Base-by-base conservation (phyloP, 805 yeast species). In the Sporopachydermia lactativora region DNA sequence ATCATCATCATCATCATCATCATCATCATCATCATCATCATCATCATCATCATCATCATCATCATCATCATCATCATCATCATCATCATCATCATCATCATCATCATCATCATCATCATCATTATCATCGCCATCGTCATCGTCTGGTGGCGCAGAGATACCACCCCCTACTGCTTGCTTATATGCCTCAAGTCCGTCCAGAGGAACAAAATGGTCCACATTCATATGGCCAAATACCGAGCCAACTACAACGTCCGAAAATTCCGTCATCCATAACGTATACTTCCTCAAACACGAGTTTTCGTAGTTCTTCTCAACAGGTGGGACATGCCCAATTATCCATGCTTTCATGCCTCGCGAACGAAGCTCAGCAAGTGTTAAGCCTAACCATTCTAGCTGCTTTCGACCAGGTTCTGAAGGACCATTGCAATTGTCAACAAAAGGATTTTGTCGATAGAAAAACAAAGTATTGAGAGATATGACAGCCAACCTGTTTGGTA, bases 161-260 rank as follows among this genome's bases (percentile, higher is more conserved):
- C 52, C 58, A 39, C 52, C 58, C 8, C 45, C 45, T 24, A 47
- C 55, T 2, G 51, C 51, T 16, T 42, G 42, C 11, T 67, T 65
- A 62, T 81, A 76, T 1, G 89, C 82, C 47, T 71, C 70, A 36
- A 66, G 68, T 1, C 83, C 69, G 59, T 82, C 88, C 43, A 79
- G 62, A 0, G 92, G 85, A 35, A 81, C 67, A 54, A 80, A 81
- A 59, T 82, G 94, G 53, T 82, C 94, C 41, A 82, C 62, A 56
- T 82, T 82, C 94, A 82, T 82, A 53, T 82, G 94, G 0, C 94
- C 94, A 54, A 71, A 82, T 18, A 82, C 59, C 11, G 85, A 83
- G n/a, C 94, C 92, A 46, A 82, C 64, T 17, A 82, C 79, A 28
- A 82, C 70, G 55, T 82, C 94, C 48, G 89, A 64, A 53, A 78